Conservation (phyloP, 495 filamentous ascomycete genomes). For the Xylaria sp. region DNA sequence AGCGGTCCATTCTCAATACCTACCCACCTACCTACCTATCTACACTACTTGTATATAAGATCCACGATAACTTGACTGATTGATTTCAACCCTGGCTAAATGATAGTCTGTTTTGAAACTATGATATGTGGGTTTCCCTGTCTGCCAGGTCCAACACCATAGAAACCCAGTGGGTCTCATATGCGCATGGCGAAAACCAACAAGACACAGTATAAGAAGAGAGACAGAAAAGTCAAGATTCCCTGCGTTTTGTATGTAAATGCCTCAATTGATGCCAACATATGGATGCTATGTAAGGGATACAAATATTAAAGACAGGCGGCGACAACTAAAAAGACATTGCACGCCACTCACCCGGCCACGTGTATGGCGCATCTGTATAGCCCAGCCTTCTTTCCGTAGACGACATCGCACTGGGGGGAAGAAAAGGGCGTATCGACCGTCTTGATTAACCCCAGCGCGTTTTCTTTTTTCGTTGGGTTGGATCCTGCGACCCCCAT, state of each 20-base stretch:
- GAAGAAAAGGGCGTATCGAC: not conserved
- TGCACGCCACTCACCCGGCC: slow-evolving; percentile 5
- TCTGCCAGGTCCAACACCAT: too few relatives aligned
- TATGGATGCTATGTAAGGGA: slow-evolving; percentile 37
- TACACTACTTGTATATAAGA: slow-evolving; percentile 17
- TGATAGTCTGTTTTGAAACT: not conserved
- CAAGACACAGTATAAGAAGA: too few relatives aligned
- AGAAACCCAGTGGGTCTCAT: too few relatives aligned
- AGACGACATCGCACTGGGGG: not conserved
- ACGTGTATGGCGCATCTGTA: not conserved
- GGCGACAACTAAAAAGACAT: not conserved
- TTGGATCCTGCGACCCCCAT: not conserved
- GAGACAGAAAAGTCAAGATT: not conserved
- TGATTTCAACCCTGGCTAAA: not conserved
- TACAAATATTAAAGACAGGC: slow-evolving; percentile 28
- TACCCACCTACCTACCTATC: too few relatives aligned
- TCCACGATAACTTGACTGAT: not conserved
- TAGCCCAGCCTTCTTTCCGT: not conserved
- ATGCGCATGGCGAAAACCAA: too few relatives aligned
- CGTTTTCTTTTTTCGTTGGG: not conserved
- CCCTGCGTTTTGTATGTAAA: slow-evolving; percentile 18
- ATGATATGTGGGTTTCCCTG: not conserved
- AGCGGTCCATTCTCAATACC: not conserved
- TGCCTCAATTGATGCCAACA: slow-evolving; percentile 31
- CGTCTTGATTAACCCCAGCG: not conserved